Evolutionary conservation across 2,329 filamentous ascomycete species (phyloP), one percentile per base, ranked within the genome.

Genomic region (Trichophaea hybrida): DNA sequence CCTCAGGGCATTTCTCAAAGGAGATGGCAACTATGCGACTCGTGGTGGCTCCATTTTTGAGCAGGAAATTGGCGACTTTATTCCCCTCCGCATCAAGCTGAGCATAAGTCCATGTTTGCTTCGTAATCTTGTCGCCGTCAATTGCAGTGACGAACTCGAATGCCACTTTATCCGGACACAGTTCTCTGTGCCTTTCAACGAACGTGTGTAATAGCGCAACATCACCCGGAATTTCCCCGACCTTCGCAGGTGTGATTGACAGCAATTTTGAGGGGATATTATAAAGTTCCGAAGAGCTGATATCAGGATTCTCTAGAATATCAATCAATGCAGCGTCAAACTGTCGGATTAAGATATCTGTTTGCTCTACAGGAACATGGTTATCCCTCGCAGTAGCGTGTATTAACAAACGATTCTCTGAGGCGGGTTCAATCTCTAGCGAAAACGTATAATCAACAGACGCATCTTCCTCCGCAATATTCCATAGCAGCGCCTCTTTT

Each of bases 1-100:
- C 88, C 69, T 91, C 85, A 0, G 88, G 83, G 62, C 84, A 90
- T 69, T 94, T 94, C 59, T 88, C 82, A 68, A 94, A 94, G 69
- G 85, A 88, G 6, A 91, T 77, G 0, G 82, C 87, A 24, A 94
- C 75, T 4, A 90, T 80, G 32, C 74, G 74, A 0, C 86, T 84
- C 0, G 79, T 74, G 0, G 70, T 63, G 0, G 80, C 72, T 1
- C 75, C 77, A 17, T 75, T 71, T n/a, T 8, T n/a, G 0, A 70
- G 66, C 10, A 90, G 70, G 46, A 66, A 68, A 57, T 84, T 76
- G 0, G 87, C 86, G 13, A 94, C 77, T 64, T 77, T 78, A 67
- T 94, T 90, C 0, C 84, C 86, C 65, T 83, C 79, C 0, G 75
- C 69, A 65, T 95, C 74, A 0, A 96, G 75, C 61, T 91, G 75